Percentiles rank a stretch among this genome's conserved stretches.
These are phyloP conservation scores for Combretum micranthum DNA, from an alignment of 345 rosid species.

Conservation along the genomic window DNA sequence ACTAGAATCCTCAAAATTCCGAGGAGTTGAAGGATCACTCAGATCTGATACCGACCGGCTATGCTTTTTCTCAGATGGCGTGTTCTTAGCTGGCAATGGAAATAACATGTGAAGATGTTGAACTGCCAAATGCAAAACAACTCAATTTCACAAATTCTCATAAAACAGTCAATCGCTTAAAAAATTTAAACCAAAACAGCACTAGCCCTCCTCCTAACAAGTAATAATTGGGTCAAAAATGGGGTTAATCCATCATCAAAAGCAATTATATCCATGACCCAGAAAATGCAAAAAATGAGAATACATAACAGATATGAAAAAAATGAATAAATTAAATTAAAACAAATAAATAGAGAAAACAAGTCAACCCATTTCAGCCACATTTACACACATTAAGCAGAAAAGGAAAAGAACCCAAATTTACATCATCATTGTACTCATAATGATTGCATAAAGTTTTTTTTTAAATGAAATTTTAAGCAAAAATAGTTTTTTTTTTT, in stretches of 20 bases:
- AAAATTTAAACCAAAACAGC: neutral
- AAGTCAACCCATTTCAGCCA: too few species aligned
- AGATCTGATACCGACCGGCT: slow-evolving; percentile 80
- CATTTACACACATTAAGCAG: neutral
- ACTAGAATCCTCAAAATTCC: slow-evolving; percentile 54
- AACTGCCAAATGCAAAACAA: slow-evolving; percentile 34
- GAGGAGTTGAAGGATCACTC: slow-evolving; percentile 73
- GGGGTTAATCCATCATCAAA: too few species aligned
- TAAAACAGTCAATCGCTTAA: neutral
- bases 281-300: too few species aligned
- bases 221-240: too few species aligned
- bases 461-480: neutral
- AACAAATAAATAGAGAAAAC: too few species aligned
- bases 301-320: too few species aligned
- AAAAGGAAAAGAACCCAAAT: slow-evolving; percentile 1
- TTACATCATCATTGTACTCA: slow-evolving; percentile 4
- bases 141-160: neutral
- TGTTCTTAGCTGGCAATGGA: slow-evolving; percentile 28
- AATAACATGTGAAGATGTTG: slow-evolving; percentile 57
- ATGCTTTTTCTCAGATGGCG: slow-evolving; percentile 44
- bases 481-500: too few species aligned
- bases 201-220: too few species aligned
- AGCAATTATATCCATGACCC: too few species aligned
- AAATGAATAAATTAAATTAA: too few species aligned
- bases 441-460: neutral